Percentiles rank a stretch among this genome's conserved stretches.
phyloP scores from a whole-genome alignment of 2,329 filamentous ascomycete genomes.

The Alternaria triticimaculans region DNA sequence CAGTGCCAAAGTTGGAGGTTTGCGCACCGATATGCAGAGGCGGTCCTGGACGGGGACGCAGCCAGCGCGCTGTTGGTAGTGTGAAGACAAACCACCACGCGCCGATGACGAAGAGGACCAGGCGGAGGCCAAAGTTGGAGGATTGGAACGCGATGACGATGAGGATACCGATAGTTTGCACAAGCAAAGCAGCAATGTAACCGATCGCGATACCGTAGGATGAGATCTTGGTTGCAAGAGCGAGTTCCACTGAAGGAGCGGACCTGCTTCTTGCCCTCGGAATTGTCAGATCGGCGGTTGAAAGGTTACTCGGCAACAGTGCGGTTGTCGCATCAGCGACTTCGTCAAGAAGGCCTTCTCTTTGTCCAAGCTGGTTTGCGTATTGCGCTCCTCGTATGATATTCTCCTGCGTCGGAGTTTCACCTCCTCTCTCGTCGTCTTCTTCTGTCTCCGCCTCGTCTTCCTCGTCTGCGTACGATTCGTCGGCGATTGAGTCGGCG shows the following conservation, averaged over 20 bases:
- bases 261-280: conserved; percentile 37
- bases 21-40: conserved; percentile 57
- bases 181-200: conserved; percentile 82
- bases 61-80: conserved; percentile 84
- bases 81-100: conserved; percentile 94
- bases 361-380: conserved; percentile 33
- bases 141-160: conserved; percentile 68
- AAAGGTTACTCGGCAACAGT: conserved; percentile 41
- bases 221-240: conserved; percentile 87
- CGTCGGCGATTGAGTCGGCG: conserved; percentile 27
- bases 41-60: conserved; percentile 87
- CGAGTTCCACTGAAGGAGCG: conserved; percentile 69
- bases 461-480: conserved; percentile 34
- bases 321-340: conserved; percentile 46
- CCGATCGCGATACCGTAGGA: conserved; percentile 93
- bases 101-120: conserved; percentile 87
- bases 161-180: conserved; percentile 82
- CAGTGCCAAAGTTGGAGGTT: conserved; percentile 54
- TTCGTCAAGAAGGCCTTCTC: conserved; percentile 35
- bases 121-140: conserved; percentile 82
- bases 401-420: conserved; percentile 24
- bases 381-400: conserved; percentile 34
- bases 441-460: conserved; percentile 34
- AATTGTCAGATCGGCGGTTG: conserved; percentile 37
- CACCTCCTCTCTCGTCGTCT: conserved; percentile 14